Evolutionary conservation across 768 basidiomycete genomes (phyloP), one percentile per base, ranked within the genome.

Genomic region (Tremella mesenterica): DNA sequence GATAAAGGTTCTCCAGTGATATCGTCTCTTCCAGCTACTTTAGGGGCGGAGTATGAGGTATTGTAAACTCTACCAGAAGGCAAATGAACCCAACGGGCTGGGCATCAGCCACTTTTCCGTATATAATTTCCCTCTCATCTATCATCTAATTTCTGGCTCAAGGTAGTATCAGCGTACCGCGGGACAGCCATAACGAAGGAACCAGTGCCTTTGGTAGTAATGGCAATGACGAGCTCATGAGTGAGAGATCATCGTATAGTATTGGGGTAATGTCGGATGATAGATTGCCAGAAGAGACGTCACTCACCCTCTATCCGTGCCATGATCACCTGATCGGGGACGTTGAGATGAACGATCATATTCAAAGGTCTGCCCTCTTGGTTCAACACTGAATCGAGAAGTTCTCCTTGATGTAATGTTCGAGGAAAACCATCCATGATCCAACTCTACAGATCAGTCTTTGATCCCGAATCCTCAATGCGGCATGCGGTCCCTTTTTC

Each of bases 401-500:
- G 52, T 43, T 61, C 60, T 4, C 71, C 74, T 53, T 75, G 74
- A 48, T 61, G 62, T 28, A 75, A 54, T 10, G 74, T 75, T 9
- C 74, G 62, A 4, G 74, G 74, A 54, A 73, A 75, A 0, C 74
- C 74, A 43, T 75, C 74, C 1, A 75, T 50, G 46, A 75, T 73
- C 74, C 74, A 75, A 59, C 64, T 70, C 70, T 71, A 52, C 12
- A n/a, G 36, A 45, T 5, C n/a, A n/a, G n/a, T n/a, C n/a, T n/a
- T n/a, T n/a, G n/a, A n/a, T n/a, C n/a, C n/a, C n/a, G n/a, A n/a
- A n/a, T n/a, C n/a, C n/a, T n/a, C n/a, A n/a, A n/a, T n/a, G n/a
- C n/a, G n/a, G n/a, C n/a, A n/a, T n/a, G n/a, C n/a, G n/a, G n/a
- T n/a, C n/a, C n/a, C n/a, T n/a, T n/a, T n/a, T n/a, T n/a, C n/a